phyloP scores from a whole-genome alignment of 2,329 filamentous ascomycete species.

The Ilyonectria mors-panacis region DNA sequence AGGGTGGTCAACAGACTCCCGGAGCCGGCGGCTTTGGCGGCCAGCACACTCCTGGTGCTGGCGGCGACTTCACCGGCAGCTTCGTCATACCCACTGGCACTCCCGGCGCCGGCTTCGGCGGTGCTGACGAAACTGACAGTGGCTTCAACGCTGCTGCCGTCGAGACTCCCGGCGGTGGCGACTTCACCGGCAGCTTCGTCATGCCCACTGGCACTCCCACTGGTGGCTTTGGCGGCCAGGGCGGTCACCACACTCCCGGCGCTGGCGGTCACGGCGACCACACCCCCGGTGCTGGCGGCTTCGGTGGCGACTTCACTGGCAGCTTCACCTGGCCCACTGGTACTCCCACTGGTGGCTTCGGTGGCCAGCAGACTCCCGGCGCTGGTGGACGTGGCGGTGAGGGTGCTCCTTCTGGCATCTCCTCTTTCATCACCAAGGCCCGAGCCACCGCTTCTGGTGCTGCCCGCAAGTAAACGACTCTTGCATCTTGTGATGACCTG shows the following conservation, averaged over 20 bases:
- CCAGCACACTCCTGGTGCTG: constrained; percentile 8
- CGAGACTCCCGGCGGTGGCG: constrained; percentile 1
- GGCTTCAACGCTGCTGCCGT: neutral
- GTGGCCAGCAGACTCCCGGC: constrained; percentile 4
- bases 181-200: neutral
- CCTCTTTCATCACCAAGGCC: constrained; percentile 31
- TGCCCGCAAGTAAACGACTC: constrained; percentile 12
- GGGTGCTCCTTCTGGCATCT: neutral
- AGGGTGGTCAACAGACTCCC: neutral
- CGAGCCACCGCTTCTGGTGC: constrained; percentile 11
- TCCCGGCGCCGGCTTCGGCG: constrained; percentile 13
- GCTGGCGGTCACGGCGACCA: neutral
- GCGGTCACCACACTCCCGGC: constrained; percentile 7
- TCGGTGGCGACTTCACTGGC: neutral
- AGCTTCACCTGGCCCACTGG: neutral
- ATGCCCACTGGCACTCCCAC: neutral
- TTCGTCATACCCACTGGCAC: neutral
- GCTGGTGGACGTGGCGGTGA: neutral
- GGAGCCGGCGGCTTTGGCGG: neutral
- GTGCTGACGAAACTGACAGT: neutral
- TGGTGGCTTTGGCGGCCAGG: constrained; percentile 13
- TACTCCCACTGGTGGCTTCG: constrained; percentile 13
- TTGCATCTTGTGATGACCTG: constrained; percentile 8
- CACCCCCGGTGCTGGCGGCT: constrained; percentile 13
- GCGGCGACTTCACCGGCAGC: neutral